Evolutionary conservation across 208 protist genomes (phyloP).

Genomic region (Endotrypanum monterogeii): DNA sequence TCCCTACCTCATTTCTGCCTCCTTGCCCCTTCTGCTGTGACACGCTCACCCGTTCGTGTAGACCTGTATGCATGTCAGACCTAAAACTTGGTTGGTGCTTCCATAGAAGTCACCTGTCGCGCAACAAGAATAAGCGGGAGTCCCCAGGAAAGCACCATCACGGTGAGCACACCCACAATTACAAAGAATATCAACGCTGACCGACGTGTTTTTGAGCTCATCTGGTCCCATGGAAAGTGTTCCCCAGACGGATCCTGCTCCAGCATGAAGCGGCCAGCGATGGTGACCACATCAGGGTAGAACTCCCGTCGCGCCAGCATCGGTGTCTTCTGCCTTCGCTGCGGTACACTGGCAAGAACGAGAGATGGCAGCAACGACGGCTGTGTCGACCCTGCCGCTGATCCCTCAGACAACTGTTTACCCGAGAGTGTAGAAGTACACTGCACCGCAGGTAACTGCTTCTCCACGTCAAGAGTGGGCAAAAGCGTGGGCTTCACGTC

Average conservation of each 20-base stretch:
- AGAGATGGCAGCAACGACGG: background rate
- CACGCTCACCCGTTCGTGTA: background rate
- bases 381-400: background rate
- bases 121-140: background rate
- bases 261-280: conserved; percentile 50
- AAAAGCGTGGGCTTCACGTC: background rate
- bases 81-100: background rate
- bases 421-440: background rate
- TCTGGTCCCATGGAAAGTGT: conserved; percentile 39
- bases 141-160: conserved; percentile 9
- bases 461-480: background rate
- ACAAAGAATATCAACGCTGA: conserved; percentile 29
- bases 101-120: background rate
- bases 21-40: too few relatives aligned
- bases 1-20: too few relatives aligned
- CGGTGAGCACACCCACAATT: conserved; percentile 14
- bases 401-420: background rate
- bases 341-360: conserved; percentile 11
- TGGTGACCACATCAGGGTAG: conserved; percentile 27
- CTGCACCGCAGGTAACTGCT: background rate
- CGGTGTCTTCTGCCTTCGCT: conserved; percentile 23
- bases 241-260: conserved; percentile 35
- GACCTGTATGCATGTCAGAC: background rate
- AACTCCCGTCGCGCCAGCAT: conserved; percentile 22
- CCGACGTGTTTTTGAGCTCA: conserved; percentile 7